Conservation (phyloP, 2,329 filamentous ascomycete species). For the Alternaria sp. region DNA sequence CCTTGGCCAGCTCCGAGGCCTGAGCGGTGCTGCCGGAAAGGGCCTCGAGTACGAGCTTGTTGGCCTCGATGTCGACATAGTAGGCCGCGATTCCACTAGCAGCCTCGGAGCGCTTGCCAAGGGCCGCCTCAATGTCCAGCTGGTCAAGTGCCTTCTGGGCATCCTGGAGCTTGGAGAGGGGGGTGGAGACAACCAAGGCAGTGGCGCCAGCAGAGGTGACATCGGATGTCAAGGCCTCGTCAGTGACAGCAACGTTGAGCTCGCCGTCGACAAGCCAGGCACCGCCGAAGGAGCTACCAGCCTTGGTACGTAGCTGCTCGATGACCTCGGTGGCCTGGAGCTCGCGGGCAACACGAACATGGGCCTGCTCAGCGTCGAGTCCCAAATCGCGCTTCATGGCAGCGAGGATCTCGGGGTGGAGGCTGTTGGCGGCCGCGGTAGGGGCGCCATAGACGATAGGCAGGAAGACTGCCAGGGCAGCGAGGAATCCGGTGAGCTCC, state of each 20-base stretch:
- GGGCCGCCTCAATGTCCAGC: slow-evolving; percentile 40
- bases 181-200: slow-evolving; percentile 46
- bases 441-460: slow-evolving; percentile 55
- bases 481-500: slow-evolving; percentile 53
- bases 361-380: slow-evolving; percentile 52
- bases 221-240: slow-evolving; percentile 49
- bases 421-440: slow-evolving; percentile 45
- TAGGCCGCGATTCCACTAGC: slow-evolving; percentile 50
- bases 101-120: slow-evolving; percentile 36
- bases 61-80: slow-evolving; percentile 53
- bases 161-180: slow-evolving; percentile 50
- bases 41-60: slow-evolving; percentile 55
- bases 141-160: slow-evolving; percentile 53
- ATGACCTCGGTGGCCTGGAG: slow-evolving; percentile 51
- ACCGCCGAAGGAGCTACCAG: slow-evolving; percentile 51
- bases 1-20: slow-evolving; percentile 49
- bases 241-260: slow-evolving; percentile 53
- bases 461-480: slow-evolving; percentile 52
- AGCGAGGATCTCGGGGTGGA: slow-evolving; percentile 55
- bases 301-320: slow-evolving; percentile 45
- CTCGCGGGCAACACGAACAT: slow-evolving; percentile 53
- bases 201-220: slow-evolving; percentile 52
- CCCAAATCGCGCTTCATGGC: slow-evolving; percentile 58
- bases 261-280: slow-evolving; percentile 53
- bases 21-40: slow-evolving; percentile 49